Conservation (phyloP, 306 rosid genomes). For the Gastrolobium villosum region DNA sequence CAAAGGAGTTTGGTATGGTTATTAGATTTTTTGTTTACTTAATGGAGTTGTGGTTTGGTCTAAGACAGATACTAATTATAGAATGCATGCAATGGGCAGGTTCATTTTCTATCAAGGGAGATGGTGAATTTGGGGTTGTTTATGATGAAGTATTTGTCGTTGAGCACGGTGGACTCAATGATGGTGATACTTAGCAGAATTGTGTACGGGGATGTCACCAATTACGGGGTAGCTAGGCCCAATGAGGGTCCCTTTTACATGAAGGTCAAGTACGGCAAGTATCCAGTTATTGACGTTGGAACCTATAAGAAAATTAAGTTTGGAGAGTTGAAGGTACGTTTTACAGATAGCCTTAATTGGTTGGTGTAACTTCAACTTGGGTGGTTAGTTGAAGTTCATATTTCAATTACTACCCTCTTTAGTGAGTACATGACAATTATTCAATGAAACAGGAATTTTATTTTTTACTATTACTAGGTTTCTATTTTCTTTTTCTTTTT, state of each 20-base stretch:
- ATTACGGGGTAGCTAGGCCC: conserved; percentile 71
- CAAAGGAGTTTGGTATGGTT: too few species aligned
- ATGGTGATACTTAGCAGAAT: conserved; percentile 62
- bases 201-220: conserved; percentile 60
- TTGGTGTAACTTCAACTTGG: not conserved
- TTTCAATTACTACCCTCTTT: not conserved
- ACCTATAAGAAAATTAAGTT: conserved; percentile 60
- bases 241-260: conserved; percentile 73
- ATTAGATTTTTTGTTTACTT: not conserved
- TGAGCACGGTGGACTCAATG: conserved; percentile 61
- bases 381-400: not conserved
- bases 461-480: too few species aligned
- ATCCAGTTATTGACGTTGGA: conserved; percentile 69
- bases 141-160: conserved; percentile 59
- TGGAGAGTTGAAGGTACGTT: conserved; percentile 66
- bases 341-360: not conserved
- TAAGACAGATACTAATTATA: not conserved
- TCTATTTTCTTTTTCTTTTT: too few species aligned
- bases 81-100: conserved; percentile 45
- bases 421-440: not conserved
- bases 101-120: conserved; percentile 66
- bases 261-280: conserved; percentile 75
- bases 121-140: conserved; percentile 57
- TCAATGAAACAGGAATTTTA: too few species aligned
- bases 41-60: not conserved